phyloP scores from a whole-genome alignment of 257 asterid genomes.

The Forsythia suspensa region DNA sequence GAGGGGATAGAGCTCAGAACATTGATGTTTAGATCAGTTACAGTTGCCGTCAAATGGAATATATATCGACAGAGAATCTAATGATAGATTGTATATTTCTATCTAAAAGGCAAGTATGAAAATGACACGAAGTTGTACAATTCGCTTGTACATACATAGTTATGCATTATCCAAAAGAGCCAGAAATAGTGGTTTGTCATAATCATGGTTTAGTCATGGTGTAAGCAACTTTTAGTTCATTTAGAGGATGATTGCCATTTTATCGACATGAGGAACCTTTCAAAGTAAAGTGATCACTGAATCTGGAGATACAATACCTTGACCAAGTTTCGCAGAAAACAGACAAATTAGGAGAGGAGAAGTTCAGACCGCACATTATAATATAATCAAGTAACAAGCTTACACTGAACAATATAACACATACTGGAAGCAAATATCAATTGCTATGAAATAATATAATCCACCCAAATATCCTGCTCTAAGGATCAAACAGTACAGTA shows the following conservation, averaged over 20 bases:
- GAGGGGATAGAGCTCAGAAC: slow-evolving; percentile 66
- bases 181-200: slow-evolving; percentile 2
- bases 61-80: neutral
- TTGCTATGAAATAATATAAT: slow-evolving; percentile 11
- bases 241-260: neutral
- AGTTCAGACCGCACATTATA: neutral
- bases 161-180: slow-evolving; percentile 11
- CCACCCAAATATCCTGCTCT: slow-evolving; percentile 79
- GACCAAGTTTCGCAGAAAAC: neutral
- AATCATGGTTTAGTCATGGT: slow-evolving; percentile 2
- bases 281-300: slow-evolving; percentile 4
- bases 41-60: slow-evolving; percentile 51
- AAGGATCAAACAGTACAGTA: slow-evolving; percentile 76
- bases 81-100: slow-evolving; percentile 2
- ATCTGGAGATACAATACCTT: neutral
- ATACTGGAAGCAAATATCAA: slow-evolving; percentile 8
- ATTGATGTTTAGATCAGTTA: slow-evolving; percentile 90
- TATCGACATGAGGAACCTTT: neutral
- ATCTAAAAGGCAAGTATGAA: neutral
- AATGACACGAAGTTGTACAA: slow-evolving; percentile 10
- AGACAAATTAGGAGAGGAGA: neutral
- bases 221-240: slow-evolving; percentile 7
- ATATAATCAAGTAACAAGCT: neutral
- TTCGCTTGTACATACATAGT: slow-evolving; percentile 11
- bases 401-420: neutral